Percentiles rank a stretch among this genome's conserved stretches.
phyloP scores from a whole-genome alignment of 2,329 filamentous ascomycete species.

The Venturia pyrina region DNA sequence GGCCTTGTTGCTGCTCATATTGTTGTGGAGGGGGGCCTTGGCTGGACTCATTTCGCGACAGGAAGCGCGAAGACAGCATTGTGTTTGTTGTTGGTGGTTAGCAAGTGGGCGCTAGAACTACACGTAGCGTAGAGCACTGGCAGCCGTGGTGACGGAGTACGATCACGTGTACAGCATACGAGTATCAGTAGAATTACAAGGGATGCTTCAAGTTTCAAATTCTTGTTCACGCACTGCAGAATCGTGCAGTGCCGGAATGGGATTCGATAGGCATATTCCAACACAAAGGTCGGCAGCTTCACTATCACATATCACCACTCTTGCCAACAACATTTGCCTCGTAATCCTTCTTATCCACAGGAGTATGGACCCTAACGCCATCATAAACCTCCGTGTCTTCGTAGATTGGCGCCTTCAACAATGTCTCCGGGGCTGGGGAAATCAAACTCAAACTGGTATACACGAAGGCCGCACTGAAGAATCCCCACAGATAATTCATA shows the following conservation, averaged over 20 bases:
- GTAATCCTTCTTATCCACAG: not conserved
- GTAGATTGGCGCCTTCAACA: conserved; percentile 19
- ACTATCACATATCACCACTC: not conserved
- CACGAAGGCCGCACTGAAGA: conserved; percentile 25
- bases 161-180: not conserved
- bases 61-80: conserved; percentile 1
- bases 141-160: not conserved
- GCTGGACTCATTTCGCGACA: not conserved
- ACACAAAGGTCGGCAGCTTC: not conserved
- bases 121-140: too few relatives aligned
- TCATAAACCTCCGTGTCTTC: conserved; percentile 23
- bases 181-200: not conserved
- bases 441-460: conserved; percentile 23
- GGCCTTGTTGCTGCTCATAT: not conserved
- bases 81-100: not conserved
- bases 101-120: not conserved
- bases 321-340: not conserved
- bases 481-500: conserved; percentile 30
- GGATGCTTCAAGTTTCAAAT: not conserved
- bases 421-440: conserved; percentile 21
- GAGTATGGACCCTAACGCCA: not conserved
- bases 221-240: not conserved
- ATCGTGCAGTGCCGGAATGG: not conserved
- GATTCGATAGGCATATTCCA: not conserved
- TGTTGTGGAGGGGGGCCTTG: not conserved